Evolutionary conservation across 1,139 yeast genomes (phyloP).

Genomic region (Pichia inconspicua): DNA sequence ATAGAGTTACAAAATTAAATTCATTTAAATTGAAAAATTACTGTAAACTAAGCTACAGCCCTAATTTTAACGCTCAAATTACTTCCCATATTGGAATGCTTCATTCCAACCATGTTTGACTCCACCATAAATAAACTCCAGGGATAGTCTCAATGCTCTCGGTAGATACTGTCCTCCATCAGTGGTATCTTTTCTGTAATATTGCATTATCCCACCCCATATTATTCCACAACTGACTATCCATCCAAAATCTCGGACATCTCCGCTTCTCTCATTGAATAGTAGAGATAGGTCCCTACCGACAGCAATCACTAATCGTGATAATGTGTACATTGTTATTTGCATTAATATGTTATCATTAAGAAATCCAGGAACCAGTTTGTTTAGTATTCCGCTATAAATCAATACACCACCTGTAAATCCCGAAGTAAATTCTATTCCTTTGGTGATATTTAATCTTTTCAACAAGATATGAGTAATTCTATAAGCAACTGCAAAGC

Average conservation of each 20-base stretch:
- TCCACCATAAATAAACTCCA: constrained; percentile 64
- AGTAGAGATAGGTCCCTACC: constrained; percentile 33
- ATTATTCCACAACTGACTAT: constrained; percentile 56
- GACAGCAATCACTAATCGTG: constrained; percentile 45
- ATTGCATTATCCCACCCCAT: constrained; percentile 73
- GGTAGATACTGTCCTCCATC: constrained; percentile 34
- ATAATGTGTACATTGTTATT: constrained; percentile 51
- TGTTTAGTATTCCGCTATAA: constrained; percentile 43
- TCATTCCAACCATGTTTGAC: constrained; percentile 26
- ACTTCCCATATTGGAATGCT: constrained; percentile 19
- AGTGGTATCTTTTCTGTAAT: constrained; percentile 54
- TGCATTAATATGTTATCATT: constrained; percentile 48
- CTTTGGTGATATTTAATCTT: background rate
- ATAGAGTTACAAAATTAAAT: too few species aligned
- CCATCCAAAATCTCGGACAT: constrained; percentile 47
- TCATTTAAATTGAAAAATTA: too few species aligned
- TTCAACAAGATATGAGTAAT: constrained; percentile 16
- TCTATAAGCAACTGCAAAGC: constrained; percentile 60
- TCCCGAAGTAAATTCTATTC: constrained; percentile 45
- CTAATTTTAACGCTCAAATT: background rate
- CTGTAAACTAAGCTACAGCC: background rate
- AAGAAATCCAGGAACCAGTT: constrained; percentile 4
- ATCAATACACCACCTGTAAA: constrained; percentile 56
- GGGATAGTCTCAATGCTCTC: constrained; percentile 57
- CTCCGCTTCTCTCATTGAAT: constrained; percentile 20